Conservation (phyloP, 208 protist genomes). For the Entamoeba moshkovskii region DNA sequence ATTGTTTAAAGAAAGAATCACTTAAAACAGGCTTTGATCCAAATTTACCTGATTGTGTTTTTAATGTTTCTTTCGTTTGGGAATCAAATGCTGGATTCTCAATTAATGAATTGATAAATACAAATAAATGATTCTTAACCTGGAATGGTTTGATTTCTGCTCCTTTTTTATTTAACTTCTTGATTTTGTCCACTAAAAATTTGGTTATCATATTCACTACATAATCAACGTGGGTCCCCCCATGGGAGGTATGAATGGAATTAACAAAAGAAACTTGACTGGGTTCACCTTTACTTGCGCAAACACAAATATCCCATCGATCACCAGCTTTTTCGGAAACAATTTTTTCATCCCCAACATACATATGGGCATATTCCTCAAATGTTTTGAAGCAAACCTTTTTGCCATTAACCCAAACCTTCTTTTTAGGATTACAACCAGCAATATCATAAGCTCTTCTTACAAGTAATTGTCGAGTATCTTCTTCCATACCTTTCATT, state of each 20-base stretch:
- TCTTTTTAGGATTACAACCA: constrained; percentile 40
- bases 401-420: constrained; percentile 75
- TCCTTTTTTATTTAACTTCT: constrained; percentile 48
- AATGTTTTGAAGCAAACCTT: constrained; percentile 74
- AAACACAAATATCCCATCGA: constrained; percentile 86
- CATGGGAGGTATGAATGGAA: constrained; percentile 86
- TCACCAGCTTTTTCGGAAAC: constrained; percentile 34
- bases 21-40: constrained; percentile 44
- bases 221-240: constrained; percentile 94
- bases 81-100: constrained; percentile 98
- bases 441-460: constrained; percentile 96
- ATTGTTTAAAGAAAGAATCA: constrained; percentile 45
- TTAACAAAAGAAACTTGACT: constrained; percentile 99
- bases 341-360: constrained; percentile 20
- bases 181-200: constrained; percentile 64
- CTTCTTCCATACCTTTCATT: constrained; percentile 76
- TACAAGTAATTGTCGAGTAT: constrained; percentile 80
- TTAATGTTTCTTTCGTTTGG: constrained; percentile 98
- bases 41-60: constrained; percentile 72
- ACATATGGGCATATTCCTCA: constrained; percentile 85
- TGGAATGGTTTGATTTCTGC: constrained; percentile 74
- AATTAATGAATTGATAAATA: constrained; percentile 96
- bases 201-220: constrained; percentile 75
- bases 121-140: constrained; percentile 86
- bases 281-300: constrained; percentile 61